Base-by-base conservation (phyloP, 2,329 filamentous ascomycete genomes). In the Onygenales sp. region DNA sequence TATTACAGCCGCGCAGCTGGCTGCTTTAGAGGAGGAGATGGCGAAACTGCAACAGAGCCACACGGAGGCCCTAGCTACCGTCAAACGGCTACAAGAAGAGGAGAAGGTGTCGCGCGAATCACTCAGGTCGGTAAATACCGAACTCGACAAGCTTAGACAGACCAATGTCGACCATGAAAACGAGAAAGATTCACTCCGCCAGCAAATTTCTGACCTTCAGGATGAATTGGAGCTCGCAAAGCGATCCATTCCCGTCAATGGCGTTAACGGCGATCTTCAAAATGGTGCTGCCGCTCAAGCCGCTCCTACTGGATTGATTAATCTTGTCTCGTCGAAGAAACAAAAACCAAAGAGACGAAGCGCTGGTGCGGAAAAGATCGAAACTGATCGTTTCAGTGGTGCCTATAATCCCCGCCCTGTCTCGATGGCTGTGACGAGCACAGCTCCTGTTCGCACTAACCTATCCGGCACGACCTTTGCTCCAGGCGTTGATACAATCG, bases 281-380 rank as follows among this genome's bases (percentile, higher is more conserved):
- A 90, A 89, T 63, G 88, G 89, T 49, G 66, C 71, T 51, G 68
- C 71, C 45, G 68, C 70, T 47, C 76, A 81, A 49, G 72, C 82
- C 42, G 77, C 80, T 52, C 75, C 80, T 33, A 87, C 79, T 66
- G 91, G 90, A 43, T 82, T 98, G 57, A 96, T 98, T 79, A 98
- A 97, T 70, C 79, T 98, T 36, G 93, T 98, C 31, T 88, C 92
- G 2, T 92, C 89, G 49, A 97, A 97, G 83, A 96, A 95, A 75
- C 89, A 91, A 43, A 96, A 97, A 78, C 81, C 70, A 1, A 74
- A 75, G 60, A 66, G 93, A 65, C 83, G 93, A 60, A 97, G 92
- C 69, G 91, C 89, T 54, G 92, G 90, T 46, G 86, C 87, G 14
- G 91, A 96, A 69, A 83, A 83, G 55, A 86, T 89, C 62, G 87